Percentiles rank a stretch among this genome's conserved stretches.
Evolutionary conservation across 495 filamentous ascomycete genomes (phyloP).

Genomic region (Hypoxylon lienhwacheense): DNA sequence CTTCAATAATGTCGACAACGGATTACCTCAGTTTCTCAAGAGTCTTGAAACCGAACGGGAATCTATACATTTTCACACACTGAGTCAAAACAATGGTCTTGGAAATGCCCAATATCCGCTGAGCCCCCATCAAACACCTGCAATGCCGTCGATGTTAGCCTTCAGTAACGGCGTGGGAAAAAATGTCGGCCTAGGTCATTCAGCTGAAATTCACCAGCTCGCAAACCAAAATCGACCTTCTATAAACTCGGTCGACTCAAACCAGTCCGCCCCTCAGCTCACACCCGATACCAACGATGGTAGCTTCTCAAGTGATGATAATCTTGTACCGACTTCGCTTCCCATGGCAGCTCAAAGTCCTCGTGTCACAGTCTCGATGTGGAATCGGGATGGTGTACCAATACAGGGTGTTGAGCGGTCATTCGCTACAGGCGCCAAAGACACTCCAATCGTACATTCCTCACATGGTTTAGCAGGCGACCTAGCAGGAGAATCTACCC

Average conservation of each 20-base stretch:
- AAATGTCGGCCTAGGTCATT: conserved; percentile 28
- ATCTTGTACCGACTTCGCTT: conserved; percentile 40
- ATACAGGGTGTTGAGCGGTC: conserved; percentile 38
- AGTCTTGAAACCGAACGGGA: conserved; percentile 18
- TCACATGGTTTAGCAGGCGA: conserved; percentile 34
- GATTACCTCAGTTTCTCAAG: conserved; percentile 43
- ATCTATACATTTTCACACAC: conserved; percentile 26
- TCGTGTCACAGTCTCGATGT: conserved; percentile 53
- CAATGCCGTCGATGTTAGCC: conserved; percentile 29
- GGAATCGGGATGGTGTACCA: conserved; percentile 43
- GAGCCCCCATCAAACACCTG: conserved; percentile 39
- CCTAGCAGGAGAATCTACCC: conserved; percentile 22
- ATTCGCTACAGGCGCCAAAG: conserved; percentile 23
- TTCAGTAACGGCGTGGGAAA: conserved; percentile 14
- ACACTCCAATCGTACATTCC: conserved; percentile 19
- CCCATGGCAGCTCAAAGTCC: conserved; percentile 50
- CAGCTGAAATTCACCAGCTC: conserved; percentile 12
- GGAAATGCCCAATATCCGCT: conserved; percentile 32
- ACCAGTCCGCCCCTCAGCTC: conserved; percentile 40
- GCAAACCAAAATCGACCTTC: conserved; percentile 28
- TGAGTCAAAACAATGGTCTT: conserved; percentile 37
- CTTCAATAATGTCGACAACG: conserved; percentile 39
- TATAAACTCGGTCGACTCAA: conserved; percentile 35
- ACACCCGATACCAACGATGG: conserved; percentile 54
- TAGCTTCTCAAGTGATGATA: conserved; percentile 53